phyloP scores from a whole-genome alignment of 306 rosid genomes.

The Prinsepia uniflora region DNA sequence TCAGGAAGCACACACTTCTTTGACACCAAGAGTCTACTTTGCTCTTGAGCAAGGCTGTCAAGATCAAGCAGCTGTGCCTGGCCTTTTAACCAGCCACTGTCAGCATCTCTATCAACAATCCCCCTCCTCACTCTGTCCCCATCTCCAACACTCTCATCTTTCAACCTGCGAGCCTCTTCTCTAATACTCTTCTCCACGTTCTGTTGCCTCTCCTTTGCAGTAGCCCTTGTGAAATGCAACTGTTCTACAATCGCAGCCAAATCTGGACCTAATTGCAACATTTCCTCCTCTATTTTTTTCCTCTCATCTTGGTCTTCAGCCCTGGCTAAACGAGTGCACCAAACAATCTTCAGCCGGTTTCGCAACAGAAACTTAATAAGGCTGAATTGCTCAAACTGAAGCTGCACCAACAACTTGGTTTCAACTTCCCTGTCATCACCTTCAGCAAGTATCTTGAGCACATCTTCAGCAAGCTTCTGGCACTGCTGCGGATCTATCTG shows the following conservation, averaged over 20 bases:
- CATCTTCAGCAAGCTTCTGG: slow-evolving; percentile 86
- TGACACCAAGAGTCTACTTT: slow-evolving; percentile 65
- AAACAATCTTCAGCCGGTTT: slow-evolving; percentile 75
- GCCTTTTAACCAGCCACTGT: slow-evolving; percentile 75
- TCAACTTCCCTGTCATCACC: slow-evolving; percentile 78
- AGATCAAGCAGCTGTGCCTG: slow-evolving; percentile 84
- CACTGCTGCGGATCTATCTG: slow-evolving; percentile 88
- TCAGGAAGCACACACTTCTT: slow-evolving; percentile 74
- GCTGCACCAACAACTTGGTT: slow-evolving; percentile 55
- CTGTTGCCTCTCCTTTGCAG: slow-evolving; percentile 89
- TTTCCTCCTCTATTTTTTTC: slow-evolving; percentile 81
- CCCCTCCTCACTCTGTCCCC: slow-evolving; percentile 70
- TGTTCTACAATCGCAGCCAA: slow-evolving; percentile 82
- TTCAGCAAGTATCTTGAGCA: slow-evolving; percentile 75
- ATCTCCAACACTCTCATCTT: slow-evolving; percentile 70
- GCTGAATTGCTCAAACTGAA: slow-evolving; percentile 66
- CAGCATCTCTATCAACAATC: slow-evolving; percentile 63
- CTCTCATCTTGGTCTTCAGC: slow-evolving; percentile 83
- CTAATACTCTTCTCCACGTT: slow-evolving; percentile 86
- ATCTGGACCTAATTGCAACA: slow-evolving; percentile 62
- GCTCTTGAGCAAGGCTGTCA: slow-evolving; percentile 68
- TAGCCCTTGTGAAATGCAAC: slow-evolving; percentile 80
- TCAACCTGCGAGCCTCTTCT: slow-evolving; percentile 87
- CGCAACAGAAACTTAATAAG: slow-evolving; percentile 67
- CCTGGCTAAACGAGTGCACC: slow-evolving; percentile 90